Base-by-base conservation (phyloP, 1,139 yeast species). In the Geotrichum phurueaensis region DNA sequence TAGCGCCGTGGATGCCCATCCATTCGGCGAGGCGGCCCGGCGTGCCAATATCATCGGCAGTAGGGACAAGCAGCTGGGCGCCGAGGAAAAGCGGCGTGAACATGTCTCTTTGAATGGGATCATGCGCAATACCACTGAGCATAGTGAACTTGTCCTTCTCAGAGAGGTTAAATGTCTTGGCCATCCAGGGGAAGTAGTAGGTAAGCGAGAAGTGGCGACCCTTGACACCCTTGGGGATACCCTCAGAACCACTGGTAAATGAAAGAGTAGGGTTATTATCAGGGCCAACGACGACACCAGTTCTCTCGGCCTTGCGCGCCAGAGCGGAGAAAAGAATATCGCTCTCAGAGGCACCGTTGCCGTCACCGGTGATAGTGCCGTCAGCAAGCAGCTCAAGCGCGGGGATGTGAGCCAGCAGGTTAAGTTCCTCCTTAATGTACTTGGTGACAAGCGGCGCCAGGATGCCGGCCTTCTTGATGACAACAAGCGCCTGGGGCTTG, bases 91-190 rank as follows among this genome's bases (percentile, higher is more conserved):
- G 81, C 33, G 99, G 99, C 1, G 99, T 95, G 75, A 94, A 94
- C 87, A 94, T 95, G 74, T 94, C 99, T 79, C 99, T 87, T 78
- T 94, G 99, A 65, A 94, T 94, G 18, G 99, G 99, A 76, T 94
- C 99, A 73, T 94, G 99, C 0, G 99, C 99, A 73, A 94, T 94
- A 71, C 99, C 99, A 31, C 96, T 89, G 63, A 94, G 82, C 99
- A 94, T 94, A 27, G 99, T 95, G 77, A 94, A 94, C 71, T 81
- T 87, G 75, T 95, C 99, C 52, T 85, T 81, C 62, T 83, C 88
- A 45, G 88, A 82, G 56, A 94, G 81, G 52, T 85, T 84, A 71
- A 95, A 94, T 59, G 86, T 82, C 72, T 89, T 76, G 20, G 97
- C 81, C 99, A 94, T 94, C 99, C 99, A 94, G 49, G 96, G 96